Base-by-base conservation (phyloP, 768 basidiomycete species). In the Coprinellus micaceus region DNA sequence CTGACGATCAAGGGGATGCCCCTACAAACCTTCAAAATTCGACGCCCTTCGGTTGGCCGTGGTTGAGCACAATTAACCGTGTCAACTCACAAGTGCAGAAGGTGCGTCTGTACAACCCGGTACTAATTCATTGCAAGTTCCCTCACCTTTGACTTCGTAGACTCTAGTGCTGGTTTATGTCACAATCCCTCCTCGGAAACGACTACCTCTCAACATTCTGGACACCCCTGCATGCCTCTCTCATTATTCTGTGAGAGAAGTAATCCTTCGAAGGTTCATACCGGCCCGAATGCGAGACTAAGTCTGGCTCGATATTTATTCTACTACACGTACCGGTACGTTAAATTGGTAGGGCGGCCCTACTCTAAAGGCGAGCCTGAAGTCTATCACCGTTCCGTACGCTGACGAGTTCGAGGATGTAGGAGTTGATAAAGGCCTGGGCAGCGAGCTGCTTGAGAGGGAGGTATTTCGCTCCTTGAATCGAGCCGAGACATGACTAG, bases 61-160 rank as follows among this genome's bases (percentile, higher is more conserved):
- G 94, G 95, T 80, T 99, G 26, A 94, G 92, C 71, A 99, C 97
- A 1, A 82, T 99, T 59, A 98, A 97, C 67, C 85, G 97, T 36
- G 96, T 98, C 12, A 98, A 96, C 69, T 86, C 92, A 0, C 94
- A 97, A 67, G 96, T 98, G 3, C 93, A 94, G 72, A 99, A 99
- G 84, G 96, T 92, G 22, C 24, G 61, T 56, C 36, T 11, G 36
- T 22, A 59, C 37, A 17, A 41, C 9, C 47, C 25, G 39, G 21
- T 41, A n/a, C 40, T 28, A 44, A 13, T n/a, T 19, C 25, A 19
- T n/a, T 28, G 26, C 22, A 29, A 30, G 11, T 36, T 19, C 19
- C 6, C 33, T 33, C 33, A 33, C 7, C 33, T 33, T 54, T 13
- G 33, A 33, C 33, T 33, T 33, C 33, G 33, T 13, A 98, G 96